Conservation (phyloP, 495 filamentous ascomycete genomes). For the Chaetomium tenue region DNA sequence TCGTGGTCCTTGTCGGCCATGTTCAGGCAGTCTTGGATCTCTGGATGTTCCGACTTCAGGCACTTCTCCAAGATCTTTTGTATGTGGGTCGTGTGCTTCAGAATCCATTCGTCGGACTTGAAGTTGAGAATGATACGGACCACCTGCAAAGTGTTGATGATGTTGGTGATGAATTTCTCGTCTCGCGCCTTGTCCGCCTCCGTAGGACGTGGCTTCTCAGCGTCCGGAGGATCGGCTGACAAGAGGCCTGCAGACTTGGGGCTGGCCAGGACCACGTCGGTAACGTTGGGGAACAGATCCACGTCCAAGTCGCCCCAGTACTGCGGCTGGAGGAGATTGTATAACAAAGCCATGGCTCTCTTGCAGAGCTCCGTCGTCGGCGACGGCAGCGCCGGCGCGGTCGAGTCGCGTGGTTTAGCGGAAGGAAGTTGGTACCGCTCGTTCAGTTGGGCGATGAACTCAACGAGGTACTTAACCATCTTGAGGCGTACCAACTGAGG, state of each 20-base stretch:
- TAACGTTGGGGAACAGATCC: constrained; percentile 85
- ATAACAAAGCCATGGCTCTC: constrained; percentile 78
- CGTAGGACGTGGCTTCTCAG: constrained; percentile 84
- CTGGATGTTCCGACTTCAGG: constrained; percentile 77
- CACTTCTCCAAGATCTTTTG: constrained; percentile 91
- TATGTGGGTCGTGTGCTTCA: constrained; percentile 67
- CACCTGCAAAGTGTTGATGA: constrained; percentile 90
- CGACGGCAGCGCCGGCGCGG: constrained; percentile 50
- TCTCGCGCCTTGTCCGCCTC: too few relatives aligned
- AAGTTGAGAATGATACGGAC: constrained; percentile 81
- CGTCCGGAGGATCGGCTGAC: constrained; percentile 73
- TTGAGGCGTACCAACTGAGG: constrained; percentile 63
- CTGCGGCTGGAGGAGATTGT: constrained; percentile 78
- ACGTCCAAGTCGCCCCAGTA: constrained; percentile 93
- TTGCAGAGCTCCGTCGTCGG: constrained; percentile 70
- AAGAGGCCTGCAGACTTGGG: constrained; percentile 70
- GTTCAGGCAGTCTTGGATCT: constrained; percentile 90
- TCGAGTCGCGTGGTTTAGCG: constrained; percentile 58
- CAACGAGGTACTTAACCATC: constrained; percentile 88
- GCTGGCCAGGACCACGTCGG: constrained; percentile 73
- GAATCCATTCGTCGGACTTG: constrained; percentile 86
- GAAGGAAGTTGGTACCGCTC: constrained; percentile 77
- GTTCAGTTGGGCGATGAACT: constrained; percentile 86
- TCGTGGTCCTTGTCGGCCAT: constrained; percentile 64
- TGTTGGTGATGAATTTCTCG: constrained; percentile 72